phyloP scores from a whole-genome alignment of 73 alveolate genomes.

The Symbiodinium natans region DNA sequence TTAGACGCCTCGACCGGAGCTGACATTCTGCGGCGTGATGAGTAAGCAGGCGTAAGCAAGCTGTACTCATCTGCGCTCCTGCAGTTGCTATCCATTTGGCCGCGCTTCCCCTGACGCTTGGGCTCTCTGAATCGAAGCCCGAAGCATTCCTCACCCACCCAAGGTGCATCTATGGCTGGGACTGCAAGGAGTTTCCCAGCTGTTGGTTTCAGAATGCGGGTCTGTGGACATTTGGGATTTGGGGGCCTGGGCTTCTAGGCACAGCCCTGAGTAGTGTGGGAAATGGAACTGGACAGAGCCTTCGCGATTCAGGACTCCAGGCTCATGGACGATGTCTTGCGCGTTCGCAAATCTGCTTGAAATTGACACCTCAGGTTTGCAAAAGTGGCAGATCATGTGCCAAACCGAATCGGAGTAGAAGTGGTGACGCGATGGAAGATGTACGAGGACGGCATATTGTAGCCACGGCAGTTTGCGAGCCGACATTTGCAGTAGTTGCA shows the following conservation, averaged over 20 bases:
- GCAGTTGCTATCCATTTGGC: too few species aligned
- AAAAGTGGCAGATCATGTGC: background rate
- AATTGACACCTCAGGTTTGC: background rate
- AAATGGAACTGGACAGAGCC: background rate
- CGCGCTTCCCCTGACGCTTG: background rate
- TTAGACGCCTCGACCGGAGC: too few species aligned
- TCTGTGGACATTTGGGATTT: background rate
- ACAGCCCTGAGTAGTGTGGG: background rate
- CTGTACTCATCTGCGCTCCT: too few species aligned
- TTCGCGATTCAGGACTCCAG: background rate
- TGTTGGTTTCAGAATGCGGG: background rate
- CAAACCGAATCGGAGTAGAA: background rate
- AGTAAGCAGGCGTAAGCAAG: too few species aligned
- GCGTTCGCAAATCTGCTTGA: background rate
- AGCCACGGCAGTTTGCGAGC: background rate
- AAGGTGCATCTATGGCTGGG: background rate
- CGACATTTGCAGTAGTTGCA: too few species aligned
- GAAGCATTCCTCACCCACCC: background rate
- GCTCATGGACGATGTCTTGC: background rate
- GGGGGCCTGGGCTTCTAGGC: background rate
- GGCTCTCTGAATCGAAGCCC: background rate
- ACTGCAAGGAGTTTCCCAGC: background rate
- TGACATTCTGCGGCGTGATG: too few species aligned
- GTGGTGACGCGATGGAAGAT: background rate
- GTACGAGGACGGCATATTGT: background rate